Evolutionary conservation across 495 filamentous ascomycete species (phyloP).

Genomic region (Parachaetomium inaequale): DNA sequence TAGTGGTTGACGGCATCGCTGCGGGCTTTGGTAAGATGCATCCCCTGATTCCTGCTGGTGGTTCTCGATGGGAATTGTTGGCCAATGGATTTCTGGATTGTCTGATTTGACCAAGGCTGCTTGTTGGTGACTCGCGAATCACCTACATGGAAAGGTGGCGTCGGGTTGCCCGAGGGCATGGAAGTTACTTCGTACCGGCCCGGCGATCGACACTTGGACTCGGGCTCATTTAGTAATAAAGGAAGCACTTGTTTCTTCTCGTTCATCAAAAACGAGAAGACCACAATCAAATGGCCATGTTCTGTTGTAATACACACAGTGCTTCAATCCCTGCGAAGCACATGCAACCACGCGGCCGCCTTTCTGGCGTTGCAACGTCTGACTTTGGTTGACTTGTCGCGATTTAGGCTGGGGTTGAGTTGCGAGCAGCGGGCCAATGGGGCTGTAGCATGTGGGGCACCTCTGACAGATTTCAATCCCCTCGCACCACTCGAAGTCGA

Average conservation of each 20-base stretch:
- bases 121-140: background rate
- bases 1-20: conserved; percentile 3
- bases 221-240: too few relatives aligned
- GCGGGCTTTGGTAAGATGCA: background rate
- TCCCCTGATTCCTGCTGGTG: background rate
- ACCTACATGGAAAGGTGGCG: background rate
- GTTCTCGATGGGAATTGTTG: background rate
- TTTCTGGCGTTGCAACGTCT: background rate
- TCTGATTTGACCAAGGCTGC: background rate
- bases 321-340: background rate
- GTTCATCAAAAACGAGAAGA: background rate
- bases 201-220: too few relatives aligned
- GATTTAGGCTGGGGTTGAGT: conserved; percentile 20
- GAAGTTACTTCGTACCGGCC: too few relatives aligned
- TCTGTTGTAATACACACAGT: background rate
- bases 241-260: background rate
- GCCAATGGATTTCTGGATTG: background rate
- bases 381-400: background rate
- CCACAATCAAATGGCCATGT: background rate
- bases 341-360: background rate
- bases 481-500: background rate
- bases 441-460: conserved; percentile 3
- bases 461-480: too few relatives aligned
- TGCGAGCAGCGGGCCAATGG: conserved; percentile 10
- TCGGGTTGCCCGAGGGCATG: background rate